A percentile compares a stretch with the other conserved stretches of the same genome.
Evolutionary conservation across 257 asterid species (phyloP).

Genomic region (Solanum habrochaites): DNA sequence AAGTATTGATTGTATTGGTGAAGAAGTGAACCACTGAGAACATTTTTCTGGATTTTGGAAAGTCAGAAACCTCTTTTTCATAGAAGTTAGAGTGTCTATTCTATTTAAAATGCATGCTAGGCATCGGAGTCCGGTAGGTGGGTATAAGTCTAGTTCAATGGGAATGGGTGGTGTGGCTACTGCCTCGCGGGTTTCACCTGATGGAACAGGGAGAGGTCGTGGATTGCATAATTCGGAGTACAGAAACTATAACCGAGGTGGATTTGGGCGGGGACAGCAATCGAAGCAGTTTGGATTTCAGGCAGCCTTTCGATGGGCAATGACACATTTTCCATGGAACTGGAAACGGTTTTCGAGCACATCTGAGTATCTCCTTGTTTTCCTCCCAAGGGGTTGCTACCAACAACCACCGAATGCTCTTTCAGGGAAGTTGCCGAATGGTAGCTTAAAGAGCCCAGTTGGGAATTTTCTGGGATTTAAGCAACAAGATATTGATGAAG

Average conservation of each 20-base stretch:
- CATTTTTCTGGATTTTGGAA: not conserved
- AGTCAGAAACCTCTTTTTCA: not conserved
- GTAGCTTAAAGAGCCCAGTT: slow-evolving; percentile 34
- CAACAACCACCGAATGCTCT: slow-evolving; percentile 58
- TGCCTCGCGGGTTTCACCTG: slow-evolving; percentile 57
- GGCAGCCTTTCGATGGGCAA: slow-evolving; percentile 27
- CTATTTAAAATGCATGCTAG: slow-evolving; percentile 48
- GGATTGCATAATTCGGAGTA: slow-evolving; percentile 46
- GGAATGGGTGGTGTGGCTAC: slow-evolving; percentile 49
- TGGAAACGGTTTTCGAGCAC: slow-evolving; percentile 86
- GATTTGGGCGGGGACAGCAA: slow-evolving; percentile 53
- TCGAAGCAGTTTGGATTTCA: slow-evolving; percentile 45
- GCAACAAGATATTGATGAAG: slow-evolving; percentile 36
- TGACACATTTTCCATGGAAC: slow-evolving; percentile 72
- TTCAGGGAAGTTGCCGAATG: slow-evolving; percentile 57
- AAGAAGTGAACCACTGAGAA: not conserved
- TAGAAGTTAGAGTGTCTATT: not conserved
- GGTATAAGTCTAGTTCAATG: slow-evolving; percentile 53
- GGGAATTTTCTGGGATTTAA: slow-evolving; percentile 24
- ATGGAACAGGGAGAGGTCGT: slow-evolving; percentile 54
- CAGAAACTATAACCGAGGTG: slow-evolving; percentile 51
- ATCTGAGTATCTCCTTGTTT: slow-evolving; percentile 71
- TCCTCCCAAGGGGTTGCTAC: slow-evolving; percentile 73
- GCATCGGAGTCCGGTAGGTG: slow-evolving; percentile 66
- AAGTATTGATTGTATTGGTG: not conserved